Base-by-base conservation (phyloP, 2,329 filamentous ascomycete species). In the Fonsecaea erecta region DNA sequence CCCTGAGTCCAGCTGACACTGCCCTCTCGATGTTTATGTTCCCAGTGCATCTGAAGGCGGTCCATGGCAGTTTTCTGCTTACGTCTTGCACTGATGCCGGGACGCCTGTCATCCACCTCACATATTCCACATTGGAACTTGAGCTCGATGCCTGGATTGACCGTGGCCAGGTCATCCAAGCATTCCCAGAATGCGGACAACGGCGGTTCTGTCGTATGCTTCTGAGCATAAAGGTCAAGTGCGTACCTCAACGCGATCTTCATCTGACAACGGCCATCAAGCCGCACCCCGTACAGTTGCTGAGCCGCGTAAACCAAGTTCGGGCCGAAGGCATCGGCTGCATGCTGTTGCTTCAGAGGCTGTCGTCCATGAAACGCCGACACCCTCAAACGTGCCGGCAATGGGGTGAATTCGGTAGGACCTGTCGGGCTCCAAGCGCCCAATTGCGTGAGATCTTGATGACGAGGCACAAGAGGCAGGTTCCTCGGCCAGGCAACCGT, bases 401-500 rank as follows among this genome's bases (percentile, higher is more conserved):
- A 16, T n/a, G 51, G n/a, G 2, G 67, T 24, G 53, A 71, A 73
- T 4, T 68, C 59, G 8, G 60, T 54, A 30, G 54, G 53, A 21
- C 69, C 68, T 24, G 72, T 63, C 4, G 72, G 72, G 58, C 76
- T 66, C 75, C 75, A 77, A 14, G 65, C 40, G 18, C 68, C 70
- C 28, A 64, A 40, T 18, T 63, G 43, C 9, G 66, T 71, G 2
- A 71, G 56, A 14, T 71, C 67, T 24, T 74, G 73, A 64, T 76
- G 73, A 3, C 51, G 54, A 5, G 75, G 73, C 7, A 75, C 68
- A 12, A 74, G 70, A 2, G 75, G 75, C 5, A 77, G 63, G 56
- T 73, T 75, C 34, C 64, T 61, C 14, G 75, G 72, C 75, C 75
- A 77, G 16, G 69, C 64, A 16, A 74, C 65, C 2, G 65, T 70